These are phyloP conservation scores for Chaetoceros tenuissimus DNA, from an alignment of 108 stramenopile species.

Conservation along the genomic window DNA sequence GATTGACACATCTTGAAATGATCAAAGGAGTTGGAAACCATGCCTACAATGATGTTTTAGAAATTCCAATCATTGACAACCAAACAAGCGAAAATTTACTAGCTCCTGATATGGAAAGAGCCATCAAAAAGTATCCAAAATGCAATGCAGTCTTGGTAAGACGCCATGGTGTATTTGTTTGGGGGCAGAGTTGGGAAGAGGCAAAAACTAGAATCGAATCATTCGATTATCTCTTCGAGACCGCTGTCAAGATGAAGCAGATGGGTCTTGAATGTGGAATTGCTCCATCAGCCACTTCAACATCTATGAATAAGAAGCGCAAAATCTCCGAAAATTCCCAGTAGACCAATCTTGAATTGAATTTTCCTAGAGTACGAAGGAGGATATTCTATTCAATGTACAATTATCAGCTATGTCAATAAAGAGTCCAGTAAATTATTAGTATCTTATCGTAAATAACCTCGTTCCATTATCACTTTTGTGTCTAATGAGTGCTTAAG, in stretches of 20 bases:
- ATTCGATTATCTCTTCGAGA: slow-evolving; percentile 90
- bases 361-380: no score
- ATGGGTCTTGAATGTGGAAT: slow-evolving; percentile 64
- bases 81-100: slow-evolving; percentile 86
- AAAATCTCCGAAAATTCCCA: no score
- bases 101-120: slow-evolving; percentile 73
- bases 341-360: no score
- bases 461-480: no score
- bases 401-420: no score
- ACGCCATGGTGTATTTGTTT: slow-evolving; percentile 90
- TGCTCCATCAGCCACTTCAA: no score
- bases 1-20: slow-evolving; percentile 93
- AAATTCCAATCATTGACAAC: slow-evolving; percentile 96
- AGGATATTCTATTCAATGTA: no score
- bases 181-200: slow-evolving; percentile 96
- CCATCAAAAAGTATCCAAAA: slow-evolving; percentile 73
- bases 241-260: slow-evolving; percentile 55
- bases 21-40: slow-evolving; percentile 91
- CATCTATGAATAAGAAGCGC: no score
- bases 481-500: no score
- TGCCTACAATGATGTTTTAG: slow-evolving; percentile 79
- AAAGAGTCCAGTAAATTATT: no score
- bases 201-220: slow-evolving; percentile 95
- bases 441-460: no score
- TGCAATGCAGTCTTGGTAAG: slow-evolving; percentile 89